Evolutionary conservation across 1,139 yeast species (phyloP), one percentile per base, ranked within the genome.

Genomic region (Debaryomyces robertsiae): DNA sequence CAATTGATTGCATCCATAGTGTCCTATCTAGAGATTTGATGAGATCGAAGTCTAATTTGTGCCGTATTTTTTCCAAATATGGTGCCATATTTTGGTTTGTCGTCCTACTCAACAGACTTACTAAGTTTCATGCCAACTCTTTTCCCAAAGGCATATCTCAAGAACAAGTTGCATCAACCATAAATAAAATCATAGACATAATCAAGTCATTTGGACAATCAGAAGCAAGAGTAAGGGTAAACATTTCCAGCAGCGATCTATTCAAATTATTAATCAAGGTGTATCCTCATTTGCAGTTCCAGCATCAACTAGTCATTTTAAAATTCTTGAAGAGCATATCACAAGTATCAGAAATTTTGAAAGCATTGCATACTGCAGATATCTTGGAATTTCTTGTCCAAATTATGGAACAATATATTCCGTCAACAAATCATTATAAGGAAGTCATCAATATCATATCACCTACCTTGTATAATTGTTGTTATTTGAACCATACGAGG

Each of bases 401-500:
- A 18, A 45, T 61, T 40, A 46, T 70, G 46, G 58, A 62, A 51
- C 52, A 54, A 36, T 60, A 62, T 45, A 46, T 60, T 0, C 69
- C 73, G 0, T 24, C 50, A 3, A 53, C 53, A 6, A 46, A 45
- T 0, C 61, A 64, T 30, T 69, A 69, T 43, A 71, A 68, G 39
- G 79, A 75, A 42, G 63, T 67, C 10, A 57, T 72, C 39, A 74
- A 73, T 46, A 54, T 70, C 7, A 57, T 72, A 3, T 64, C 75
- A 34, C 79, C 80, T 0, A 61, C 71, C 1, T 52, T 77, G 18
- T 77, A 75, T 62, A 81, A 79, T 48, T 68, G 81, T 36, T 81
- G 88, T 49, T 79, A 82, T 39, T 66, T 83, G 48, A 79, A 80
- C 48, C 73, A 74, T 41, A 50, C 60, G 1, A 63, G 77, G 19